Base-by-base conservation (phyloP, 441 rosid genomes). In the Arabidopsis lyrata region DNA sequence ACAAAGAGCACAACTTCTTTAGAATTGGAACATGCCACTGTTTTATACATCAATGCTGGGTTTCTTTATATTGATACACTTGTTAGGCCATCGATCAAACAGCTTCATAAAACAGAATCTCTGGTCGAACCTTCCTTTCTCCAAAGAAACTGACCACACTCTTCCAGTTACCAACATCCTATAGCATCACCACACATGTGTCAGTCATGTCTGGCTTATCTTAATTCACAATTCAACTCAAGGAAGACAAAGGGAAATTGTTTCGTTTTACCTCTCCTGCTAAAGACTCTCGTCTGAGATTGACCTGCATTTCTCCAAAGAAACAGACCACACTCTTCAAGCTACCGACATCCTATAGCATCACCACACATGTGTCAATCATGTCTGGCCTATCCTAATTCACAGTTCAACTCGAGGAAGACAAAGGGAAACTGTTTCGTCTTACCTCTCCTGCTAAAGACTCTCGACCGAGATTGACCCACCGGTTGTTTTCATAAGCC, bases 91-190 rank as follows among this genome's bases (percentile, higher is more conserved):
- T 38, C n/a, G 63, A 35, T 16, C 6, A 12, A 8, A 14, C 24
- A 35, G 16, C 47, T 60, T 59, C 59, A 49, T 45, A 70, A 27
- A 52, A 5, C 57, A 52, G 57, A 52, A 52, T 6, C 32, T 59
- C 50, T 68, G 63, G 62, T 38, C 63, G 61, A 54, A 68, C 4
- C 29, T 53, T 67, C 38, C 10, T 67, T 24, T 39, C 62, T 39
- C 13, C 15, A 54, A 59, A 39, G 27, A 67, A 18, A 6, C 27
- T 55, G 29, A 68, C 29, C 53, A 68, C 63, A 41, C 13, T 42
- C 16, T 54, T 27, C 72, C 72, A 67, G 15, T 29, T 29, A 22
- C 72, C 72, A 41, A 67, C 62, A 52, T 6, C 61, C 72, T 67
- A n/a, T 39, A 6, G 38, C 29, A 67, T 38, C 50, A 39, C 29